Base-by-base conservation (phyloP, 2,329 filamentous ascomycete species). In the Exserohilum turcica region DNA sequence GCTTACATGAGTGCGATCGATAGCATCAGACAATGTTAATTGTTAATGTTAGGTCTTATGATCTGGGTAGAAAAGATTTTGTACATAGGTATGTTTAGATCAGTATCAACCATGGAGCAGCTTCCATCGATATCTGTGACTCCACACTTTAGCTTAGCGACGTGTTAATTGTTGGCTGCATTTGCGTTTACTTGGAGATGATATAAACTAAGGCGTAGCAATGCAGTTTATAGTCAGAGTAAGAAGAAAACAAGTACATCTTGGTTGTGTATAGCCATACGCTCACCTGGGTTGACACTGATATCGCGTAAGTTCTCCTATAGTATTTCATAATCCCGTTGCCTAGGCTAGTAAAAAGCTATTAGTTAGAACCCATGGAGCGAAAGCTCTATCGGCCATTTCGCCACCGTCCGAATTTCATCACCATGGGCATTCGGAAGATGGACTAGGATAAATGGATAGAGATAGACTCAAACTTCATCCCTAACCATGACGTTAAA, bases 361-460 rank as follows among this genome's bases (percentile, higher is more conserved):
- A 37, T 13, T 37, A 37, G 13, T 21, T 43, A 6, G 47, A 49
- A n/a, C 31, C 36, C 28, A 49, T 21, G 0, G 32, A 49, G 3
- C 32, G 24, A 6, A 49, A 43, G 21, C 47, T 37, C 16, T 49
- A 43, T 21, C 32, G 32, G 18, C 31, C 32, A 18, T 37, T 49
- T 7, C 39, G 31, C 9, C 24, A 37, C 43, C 38, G 39, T 1
- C 31, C 21, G 3, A 37, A 43, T 9, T 44, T 49, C 9, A 28
- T 49, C 2, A 36, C 31, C 3, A 43, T 43, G 31, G 37, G 38
- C 2, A 49, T 43, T 15, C 15, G 38, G 7, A 49, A 43, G 13
- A 42, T 48, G 45, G 29, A 48, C 19, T 48, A 28, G 45, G n/a
- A 48, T 21, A 28, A 48, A 12, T 48, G 45, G 45, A 48, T 48